Percentiles rank a stretch among this genome's conserved stretches.
These are phyloP conservation scores for Arabidopsis lyrata DNA, from an alignment of 441 rosid species.

Conservation along the genomic window DNA sequence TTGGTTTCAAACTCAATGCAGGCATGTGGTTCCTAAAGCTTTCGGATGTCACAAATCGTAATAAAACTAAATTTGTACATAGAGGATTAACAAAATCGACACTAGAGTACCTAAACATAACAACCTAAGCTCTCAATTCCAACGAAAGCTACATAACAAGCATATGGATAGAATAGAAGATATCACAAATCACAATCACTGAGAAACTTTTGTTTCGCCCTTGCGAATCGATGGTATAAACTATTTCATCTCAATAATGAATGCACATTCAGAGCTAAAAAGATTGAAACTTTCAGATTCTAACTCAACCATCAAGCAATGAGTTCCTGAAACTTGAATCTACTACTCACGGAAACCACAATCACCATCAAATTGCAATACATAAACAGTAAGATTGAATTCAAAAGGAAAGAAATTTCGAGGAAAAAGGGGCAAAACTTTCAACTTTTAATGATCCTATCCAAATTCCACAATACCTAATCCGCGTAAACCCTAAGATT, in stretches of 20 bases:
- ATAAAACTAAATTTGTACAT: not conserved
- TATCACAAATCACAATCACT: not conserved
- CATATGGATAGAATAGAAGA: not conserved
- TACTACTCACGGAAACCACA: conserved; percentile 6
- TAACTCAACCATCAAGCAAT: conserved; percentile 18
- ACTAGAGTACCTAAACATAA: conserved; percentile 16
- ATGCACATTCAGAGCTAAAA: conserved; percentile 22
- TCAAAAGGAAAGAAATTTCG: not conserved
- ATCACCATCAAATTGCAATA: conserved; percentile 22
- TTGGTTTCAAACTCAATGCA: not conserved
- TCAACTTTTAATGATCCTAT: conserved; percentile 15
- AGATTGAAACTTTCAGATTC: not conserved
- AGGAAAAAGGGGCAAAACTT: conserved; percentile 1
- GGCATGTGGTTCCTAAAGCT: not conserved
- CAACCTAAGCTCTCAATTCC: not conserved
- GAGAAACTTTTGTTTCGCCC: not conserved
- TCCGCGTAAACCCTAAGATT: conserved; percentile 23
- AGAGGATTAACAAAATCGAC: conserved; percentile 1
- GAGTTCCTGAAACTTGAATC: conserved; percentile 12
- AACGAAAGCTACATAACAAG: not conserved
- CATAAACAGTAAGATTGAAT: conserved; percentile 6
- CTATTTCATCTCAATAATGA: not conserved
- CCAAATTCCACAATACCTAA: conserved; percentile 5
- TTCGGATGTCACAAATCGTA: not conserved
- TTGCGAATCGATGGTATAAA: not conserved